Evolutionary conservation across 495 filamentous ascomycete genomes (phyloP), one percentile per base, ranked within the genome.

Genomic region (Aspergillus incahuasiensis): DNA sequence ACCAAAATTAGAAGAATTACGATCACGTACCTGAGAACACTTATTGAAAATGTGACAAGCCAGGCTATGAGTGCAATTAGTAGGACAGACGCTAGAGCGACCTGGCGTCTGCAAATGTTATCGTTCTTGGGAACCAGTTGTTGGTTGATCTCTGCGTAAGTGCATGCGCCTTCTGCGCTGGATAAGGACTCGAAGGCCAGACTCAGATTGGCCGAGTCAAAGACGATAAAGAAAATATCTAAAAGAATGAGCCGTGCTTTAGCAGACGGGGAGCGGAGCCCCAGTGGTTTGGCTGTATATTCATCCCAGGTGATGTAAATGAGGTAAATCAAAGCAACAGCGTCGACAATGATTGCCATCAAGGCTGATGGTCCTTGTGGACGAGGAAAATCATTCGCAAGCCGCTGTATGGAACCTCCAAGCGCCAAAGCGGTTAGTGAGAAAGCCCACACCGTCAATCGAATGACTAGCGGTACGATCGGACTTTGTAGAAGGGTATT

Each of bases 271-370:
- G 83, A 84, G 24, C 94, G 87, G 53, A 98, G 74, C 5, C 94
- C 94, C 30, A 98, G 74, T 4, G 94, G 94, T 64, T 96, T 95
- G 16, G 90, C 86, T 4, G 89, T 92, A 70, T 96, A 97, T 70
- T 98, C 94, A 67, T 98, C 94, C 70, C 86, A 96, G 2, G 91
- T 95, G 68, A 98, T 92, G 68, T 96, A 97, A 48, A 89, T 64
- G 32, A 94, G 81, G 68, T 97, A 98, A 39, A 92, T 83, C 53
- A 97, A 76, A 6, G 95, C 95, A 3, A 97, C 78, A 12, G 84
- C 84, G 70, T 97, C 92, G 28, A 97, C 88, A 41, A 91, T 84
- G 59, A 97, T 87, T 40, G 94, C 94, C 75, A 98, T 91, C 46
- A 87, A 81, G 11, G 90, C 86, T 21, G 91, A 92, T 4, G 91